Percentiles rank a stretch among this genome's conserved stretches.
These are phyloP conservation scores for Diplodia mutila DNA, from an alignment of 2,329 filamentous ascomycete genomes.

Conservation along the genomic window DNA sequence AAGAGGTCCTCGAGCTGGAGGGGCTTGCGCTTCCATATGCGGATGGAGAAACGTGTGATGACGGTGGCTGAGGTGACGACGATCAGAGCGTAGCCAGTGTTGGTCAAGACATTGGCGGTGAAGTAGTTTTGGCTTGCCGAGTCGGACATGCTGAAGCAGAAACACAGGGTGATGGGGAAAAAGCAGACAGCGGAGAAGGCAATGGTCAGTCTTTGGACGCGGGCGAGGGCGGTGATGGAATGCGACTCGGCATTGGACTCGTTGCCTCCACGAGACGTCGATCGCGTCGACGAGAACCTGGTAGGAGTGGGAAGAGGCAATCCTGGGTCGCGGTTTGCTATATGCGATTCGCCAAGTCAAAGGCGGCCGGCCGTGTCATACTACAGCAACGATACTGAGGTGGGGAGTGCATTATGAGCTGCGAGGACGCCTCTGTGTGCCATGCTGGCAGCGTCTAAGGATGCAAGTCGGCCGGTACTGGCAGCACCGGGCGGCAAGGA, in stretches of 20 bases:
- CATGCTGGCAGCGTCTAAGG: no score
- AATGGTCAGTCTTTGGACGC: neutral
- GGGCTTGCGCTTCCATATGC: constrained; percentile 7
- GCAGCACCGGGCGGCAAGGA: constrained; percentile 17
- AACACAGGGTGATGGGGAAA: neutral
- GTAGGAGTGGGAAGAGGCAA: neutral
- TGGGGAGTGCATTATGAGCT: neutral
- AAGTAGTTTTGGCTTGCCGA: constrained; percentile 29
- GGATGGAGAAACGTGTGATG: constrained; percentile 17
- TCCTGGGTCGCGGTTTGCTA: constrained; percentile 21
- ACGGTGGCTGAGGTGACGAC: constrained; percentile 32
- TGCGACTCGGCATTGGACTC: neutral
- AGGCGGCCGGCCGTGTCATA: neutral
- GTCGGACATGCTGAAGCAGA: constrained; percentile 29
- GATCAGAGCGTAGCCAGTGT: constrained; percentile 30
- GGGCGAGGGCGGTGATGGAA: neutral
- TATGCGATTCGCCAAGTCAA: constrained; percentile 13
- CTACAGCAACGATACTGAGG: neutral
- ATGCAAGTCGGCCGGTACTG: no score
- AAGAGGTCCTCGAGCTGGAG: constrained; percentile 33
- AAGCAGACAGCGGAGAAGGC: neutral
- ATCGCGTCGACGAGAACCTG: neutral
- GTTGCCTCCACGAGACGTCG: constrained; percentile 1
- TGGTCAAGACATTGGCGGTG: constrained; percentile 28
- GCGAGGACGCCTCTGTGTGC: constrained; percentile 13